phyloP scores from a whole-genome alignment of 805 yeast genomes.

The Monosporozyma aerobia region DNA sequence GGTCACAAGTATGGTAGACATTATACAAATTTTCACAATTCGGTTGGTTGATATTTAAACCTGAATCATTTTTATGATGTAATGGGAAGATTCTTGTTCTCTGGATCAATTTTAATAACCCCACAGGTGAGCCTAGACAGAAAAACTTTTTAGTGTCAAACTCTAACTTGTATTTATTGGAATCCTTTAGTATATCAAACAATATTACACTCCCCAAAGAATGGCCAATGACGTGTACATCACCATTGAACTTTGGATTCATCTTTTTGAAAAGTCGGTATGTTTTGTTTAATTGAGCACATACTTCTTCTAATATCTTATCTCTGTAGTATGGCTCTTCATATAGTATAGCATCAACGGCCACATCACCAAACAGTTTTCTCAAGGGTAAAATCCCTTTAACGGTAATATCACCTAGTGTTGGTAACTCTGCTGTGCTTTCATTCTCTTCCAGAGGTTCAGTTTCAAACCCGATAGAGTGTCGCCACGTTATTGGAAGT shows the following conservation, averaged over 20 bases:
- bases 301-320: constrained; percentile 55
- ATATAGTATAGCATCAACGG: constrained; percentile 71
- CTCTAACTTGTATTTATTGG: constrained; percentile 38
- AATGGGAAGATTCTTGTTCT: constrained; percentile 47
- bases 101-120: constrained; percentile 70
- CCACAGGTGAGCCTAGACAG: constrained; percentile 84
- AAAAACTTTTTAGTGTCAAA: constrained; percentile 71
- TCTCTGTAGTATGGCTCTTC: constrained; percentile 61
- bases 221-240: constrained; percentile 79
- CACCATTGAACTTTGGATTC: constrained; percentile 71
- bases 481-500: constrained; percentile 88
- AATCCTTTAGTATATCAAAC: constrained; percentile 60
- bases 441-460: constrained; percentile 36
- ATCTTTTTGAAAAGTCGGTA: constrained; percentile 48
- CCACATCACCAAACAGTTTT: constrained; percentile 74
- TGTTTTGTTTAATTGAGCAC: constrained; percentile 51
- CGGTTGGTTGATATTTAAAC: constrained; percentile 30
- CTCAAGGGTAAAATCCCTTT: constrained; percentile 72
- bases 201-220: constrained; percentile 83
- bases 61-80: neutral
- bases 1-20: constrained; percentile 84
- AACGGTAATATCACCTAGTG: constrained; percentile 62
- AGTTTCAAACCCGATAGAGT: constrained; percentile 53
- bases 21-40: constrained; percentile 64
- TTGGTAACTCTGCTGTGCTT: constrained; percentile 41